These are phyloP conservation scores for Hamiltosporidium tvaerminnensis DNA, from an alignment of 371 early-diverging fungal species.

Conservation along the genomic window DNA sequence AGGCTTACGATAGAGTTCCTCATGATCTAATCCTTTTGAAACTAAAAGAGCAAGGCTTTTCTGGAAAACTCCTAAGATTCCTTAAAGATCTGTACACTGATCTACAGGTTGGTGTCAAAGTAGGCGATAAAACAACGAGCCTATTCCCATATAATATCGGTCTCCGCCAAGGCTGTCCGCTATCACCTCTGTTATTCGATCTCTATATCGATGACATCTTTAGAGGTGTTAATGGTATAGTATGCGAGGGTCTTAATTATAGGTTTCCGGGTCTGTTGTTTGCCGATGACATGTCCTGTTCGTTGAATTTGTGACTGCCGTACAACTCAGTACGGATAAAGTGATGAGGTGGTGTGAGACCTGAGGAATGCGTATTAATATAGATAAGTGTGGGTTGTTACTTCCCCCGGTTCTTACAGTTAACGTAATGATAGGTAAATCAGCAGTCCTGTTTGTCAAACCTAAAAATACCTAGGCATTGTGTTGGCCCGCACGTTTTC, in stretches of 20 bases:
- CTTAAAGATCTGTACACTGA: not conserved
- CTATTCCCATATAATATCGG: not conserved
- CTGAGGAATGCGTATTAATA: not conserved
- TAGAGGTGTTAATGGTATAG: no score
- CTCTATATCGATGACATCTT: not conserved
- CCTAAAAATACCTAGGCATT: not conserved
- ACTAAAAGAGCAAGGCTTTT: not conserved
- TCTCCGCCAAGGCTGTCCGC: not conserved
- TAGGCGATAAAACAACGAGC: not conserved
- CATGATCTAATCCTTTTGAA: not conserved
- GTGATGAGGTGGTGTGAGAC: not conserved
- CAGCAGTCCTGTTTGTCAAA: not conserved
- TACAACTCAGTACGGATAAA: not conserved
- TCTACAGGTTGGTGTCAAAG: not conserved
- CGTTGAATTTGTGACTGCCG: not conserved
- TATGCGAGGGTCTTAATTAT: not conserved
- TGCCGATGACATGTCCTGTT: not conserved
- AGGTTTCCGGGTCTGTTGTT: not conserved
- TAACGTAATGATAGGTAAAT: not conserved
- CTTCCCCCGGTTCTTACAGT: not conserved
- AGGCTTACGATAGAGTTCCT: slow-evolving; percentile 1
- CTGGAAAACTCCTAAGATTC: not conserved
- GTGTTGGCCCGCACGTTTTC: not conserved
- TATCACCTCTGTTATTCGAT: not conserved
- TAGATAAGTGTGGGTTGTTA: not conserved